phyloP scores from a whole-genome alignment of 345 rosid genomes.

The Carallia pectinifolia region DNA sequence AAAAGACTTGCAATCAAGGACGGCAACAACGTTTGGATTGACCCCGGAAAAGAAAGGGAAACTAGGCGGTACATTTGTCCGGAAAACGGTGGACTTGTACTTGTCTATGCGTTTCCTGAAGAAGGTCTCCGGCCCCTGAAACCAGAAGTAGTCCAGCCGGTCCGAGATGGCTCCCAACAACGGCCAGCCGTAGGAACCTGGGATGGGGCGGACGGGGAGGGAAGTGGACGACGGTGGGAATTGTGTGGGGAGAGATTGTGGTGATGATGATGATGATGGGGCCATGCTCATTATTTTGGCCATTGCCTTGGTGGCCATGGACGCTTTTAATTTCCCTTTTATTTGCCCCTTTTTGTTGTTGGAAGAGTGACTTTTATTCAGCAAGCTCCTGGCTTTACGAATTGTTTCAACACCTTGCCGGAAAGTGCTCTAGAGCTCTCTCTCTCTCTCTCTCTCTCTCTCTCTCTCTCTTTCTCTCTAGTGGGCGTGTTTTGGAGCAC shows the following conservation, averaged over 20 bases:
- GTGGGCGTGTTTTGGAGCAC: too few species aligned
- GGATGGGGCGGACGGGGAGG: conserved; percentile 62
- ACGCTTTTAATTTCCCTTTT: too few species aligned
- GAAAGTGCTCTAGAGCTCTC: too few species aligned
- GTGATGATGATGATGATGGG: conserved; percentile 6
- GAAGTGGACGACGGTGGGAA: conserved; percentile 19
- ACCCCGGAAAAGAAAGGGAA: conserved; percentile 64
- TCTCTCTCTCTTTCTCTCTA: too few species aligned
- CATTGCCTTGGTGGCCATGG: not conserved
- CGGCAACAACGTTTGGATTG: conserved; percentile 74
- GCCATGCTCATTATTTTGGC: conserved; percentile 17
- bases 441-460: too few species aligned
- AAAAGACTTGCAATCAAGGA: conserved; percentile 74
- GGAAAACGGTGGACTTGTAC: conserved; percentile 80
- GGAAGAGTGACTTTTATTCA: too few species aligned
- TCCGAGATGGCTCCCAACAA: conserved; percentile 72
- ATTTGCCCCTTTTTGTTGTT: too few species aligned
- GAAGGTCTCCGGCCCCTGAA: conserved; percentile 85
- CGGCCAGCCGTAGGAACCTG: conserved; percentile 85
- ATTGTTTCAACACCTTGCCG: too few species aligned
- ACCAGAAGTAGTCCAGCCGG: conserved; percentile 92
- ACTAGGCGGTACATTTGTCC: conserved; percentile 76
- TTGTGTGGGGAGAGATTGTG: not conserved
- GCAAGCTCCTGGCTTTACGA: too few species aligned
- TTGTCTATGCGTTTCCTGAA: conserved; percentile 60